A percentile compares a stretch with the other conserved stretches of the same genome.
phyloP scores from a whole-genome alignment of 345 rosid species.

The Gossypium bickii region DNA sequence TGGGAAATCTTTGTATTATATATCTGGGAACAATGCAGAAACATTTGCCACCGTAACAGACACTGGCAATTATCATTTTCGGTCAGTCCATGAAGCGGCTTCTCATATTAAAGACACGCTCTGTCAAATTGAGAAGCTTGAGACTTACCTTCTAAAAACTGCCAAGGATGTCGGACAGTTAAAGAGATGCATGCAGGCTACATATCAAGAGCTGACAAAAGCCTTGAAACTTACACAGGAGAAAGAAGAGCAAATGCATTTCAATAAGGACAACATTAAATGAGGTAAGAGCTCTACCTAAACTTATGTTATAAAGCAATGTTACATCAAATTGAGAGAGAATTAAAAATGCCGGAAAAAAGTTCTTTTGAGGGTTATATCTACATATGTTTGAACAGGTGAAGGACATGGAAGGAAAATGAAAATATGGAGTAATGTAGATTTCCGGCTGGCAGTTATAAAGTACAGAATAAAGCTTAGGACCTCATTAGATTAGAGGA shows the following conservation, averaged over 20 bases:
- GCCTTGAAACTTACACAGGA: not conserved
- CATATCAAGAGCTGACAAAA: constrained; percentile 3
- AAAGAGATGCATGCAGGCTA: not conserved
- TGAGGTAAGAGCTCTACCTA: not conserved
- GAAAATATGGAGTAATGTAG: not conserved
- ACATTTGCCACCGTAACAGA: not conserved
- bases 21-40: not conserved
- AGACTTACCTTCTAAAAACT: not conserved
- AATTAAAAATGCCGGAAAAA: not conserved
- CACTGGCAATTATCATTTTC: not conserved
- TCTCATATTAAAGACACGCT: not conserved
- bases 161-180: not conserved
- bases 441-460: not conserved
- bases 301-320: not conserved
- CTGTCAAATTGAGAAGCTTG: not conserved
- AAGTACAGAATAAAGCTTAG: not conserved
- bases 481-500: not conserved
- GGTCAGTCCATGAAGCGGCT: not conserved
- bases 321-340: not conserved
- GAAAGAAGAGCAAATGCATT: not conserved
- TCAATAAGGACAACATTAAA: not conserved
- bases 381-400: too few relatives aligned
- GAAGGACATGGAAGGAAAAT: too few relatives aligned
- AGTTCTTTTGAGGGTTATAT: too few relatives aligned
- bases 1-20: not conserved